Conservation (phyloP, 371 early-diverging fungal species). For the Mortierella sp. region DNA sequence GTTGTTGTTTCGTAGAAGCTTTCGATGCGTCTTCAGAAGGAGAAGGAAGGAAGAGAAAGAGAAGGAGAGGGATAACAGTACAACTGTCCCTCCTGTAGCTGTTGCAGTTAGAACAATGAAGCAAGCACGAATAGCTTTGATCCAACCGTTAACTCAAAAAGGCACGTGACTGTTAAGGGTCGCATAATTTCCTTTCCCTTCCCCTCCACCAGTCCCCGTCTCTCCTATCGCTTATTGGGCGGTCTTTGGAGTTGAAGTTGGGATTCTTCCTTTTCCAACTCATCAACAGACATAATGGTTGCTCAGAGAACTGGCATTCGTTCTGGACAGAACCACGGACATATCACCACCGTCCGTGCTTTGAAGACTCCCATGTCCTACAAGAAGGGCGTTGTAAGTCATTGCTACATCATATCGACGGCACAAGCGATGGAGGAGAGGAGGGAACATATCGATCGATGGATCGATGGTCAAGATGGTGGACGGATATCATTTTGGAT, state of each 20-base stretch:
- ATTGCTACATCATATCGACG: not conserved
- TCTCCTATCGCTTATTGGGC: not conserved
- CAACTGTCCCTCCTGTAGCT: too few relatives aligned
- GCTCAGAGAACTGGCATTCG: conserved; percentile 82
- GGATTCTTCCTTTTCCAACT: conserved; percentile 16
- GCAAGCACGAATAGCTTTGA: too few relatives aligned
- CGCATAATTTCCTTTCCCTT: not conserved
- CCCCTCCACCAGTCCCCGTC: too few relatives aligned
- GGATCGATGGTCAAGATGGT: conserved; percentile 16
- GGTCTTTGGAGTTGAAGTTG: not conserved
- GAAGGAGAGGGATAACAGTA: not conserved
- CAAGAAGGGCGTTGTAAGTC: conserved; percentile 86
- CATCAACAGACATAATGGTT: conserved; percentile 56
- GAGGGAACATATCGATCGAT: conserved; percentile 19
- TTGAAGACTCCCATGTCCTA: conserved; percentile 85
- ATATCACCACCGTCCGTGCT: conserved; percentile 88
- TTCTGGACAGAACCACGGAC: conserved; percentile 89
- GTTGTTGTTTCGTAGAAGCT: not conserved
- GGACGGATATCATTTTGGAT: not conserved
- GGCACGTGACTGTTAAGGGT: too few relatives aligned
- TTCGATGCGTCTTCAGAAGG: not conserved
- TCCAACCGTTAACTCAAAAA: too few relatives aligned
- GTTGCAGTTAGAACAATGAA: too few relatives aligned
- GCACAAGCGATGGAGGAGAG: conserved; percentile 31
- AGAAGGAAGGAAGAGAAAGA: not conserved